Conservation (phyloP, 2,329 filamentous ascomycete species). For the Sporothrix schenckii region DNA sequence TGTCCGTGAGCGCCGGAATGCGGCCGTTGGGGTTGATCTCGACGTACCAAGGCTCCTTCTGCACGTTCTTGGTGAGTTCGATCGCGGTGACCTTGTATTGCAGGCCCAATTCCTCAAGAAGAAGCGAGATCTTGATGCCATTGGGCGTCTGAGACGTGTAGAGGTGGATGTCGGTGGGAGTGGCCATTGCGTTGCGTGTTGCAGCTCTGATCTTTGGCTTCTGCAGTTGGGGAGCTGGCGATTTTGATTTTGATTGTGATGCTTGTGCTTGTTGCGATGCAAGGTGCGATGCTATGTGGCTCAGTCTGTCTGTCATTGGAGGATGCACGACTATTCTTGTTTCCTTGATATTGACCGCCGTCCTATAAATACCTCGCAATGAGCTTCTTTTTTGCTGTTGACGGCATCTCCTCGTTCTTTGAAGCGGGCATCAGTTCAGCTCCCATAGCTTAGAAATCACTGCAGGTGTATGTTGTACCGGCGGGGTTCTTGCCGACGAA, state of each 20-base stretch:
- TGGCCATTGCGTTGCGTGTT: constrained; percentile 45
- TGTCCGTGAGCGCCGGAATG: constrained; percentile 85
- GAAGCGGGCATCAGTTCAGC: background rate
- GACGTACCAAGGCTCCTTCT: constrained; percentile 82
- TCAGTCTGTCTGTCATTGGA: constrained; percentile 12
- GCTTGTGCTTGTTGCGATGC: background rate
- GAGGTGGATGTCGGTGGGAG: constrained; percentile 69
- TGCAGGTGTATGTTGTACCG: background rate
- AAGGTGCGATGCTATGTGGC: constrained; percentile 5
- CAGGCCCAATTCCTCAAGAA: constrained; percentile 80
- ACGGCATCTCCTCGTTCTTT: background rate
- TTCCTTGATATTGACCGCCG: background rate
- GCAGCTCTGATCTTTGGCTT: background rate
- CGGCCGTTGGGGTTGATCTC: constrained; percentile 92
- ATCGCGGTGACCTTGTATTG: constrained; percentile 74
- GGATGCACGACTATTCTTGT: no score
- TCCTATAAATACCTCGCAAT: background rate
- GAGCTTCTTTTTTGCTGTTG: no score
- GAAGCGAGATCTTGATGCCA: constrained; percentile 85
- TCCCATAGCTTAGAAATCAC: constrained; percentile 27
- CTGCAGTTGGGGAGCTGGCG: background rate
- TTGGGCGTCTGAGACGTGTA: constrained; percentile 86
- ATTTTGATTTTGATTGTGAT: background rate
- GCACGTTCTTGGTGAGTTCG: constrained; percentile 72
- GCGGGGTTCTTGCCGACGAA: constrained; percentile 17